phyloP scores from a whole-genome alignment of 768 basidiomycete species.

The Mycena capillaripes region DNA sequence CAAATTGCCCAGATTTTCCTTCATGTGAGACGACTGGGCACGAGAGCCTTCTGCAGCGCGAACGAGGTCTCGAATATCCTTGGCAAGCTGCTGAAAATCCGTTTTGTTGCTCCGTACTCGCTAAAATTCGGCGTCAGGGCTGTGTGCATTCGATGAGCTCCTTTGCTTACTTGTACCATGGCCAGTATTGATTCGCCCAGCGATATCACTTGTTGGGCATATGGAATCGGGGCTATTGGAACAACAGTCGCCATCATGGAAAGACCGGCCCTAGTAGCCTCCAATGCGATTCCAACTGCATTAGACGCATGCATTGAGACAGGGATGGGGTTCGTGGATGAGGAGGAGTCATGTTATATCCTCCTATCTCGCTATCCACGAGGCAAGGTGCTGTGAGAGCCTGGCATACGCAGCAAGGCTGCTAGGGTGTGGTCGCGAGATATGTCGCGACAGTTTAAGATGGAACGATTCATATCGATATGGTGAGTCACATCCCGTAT shows the following conservation, averaged over 20 bases:
- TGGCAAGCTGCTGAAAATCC: slow-evolving; percentile 7
- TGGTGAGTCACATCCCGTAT: no score
- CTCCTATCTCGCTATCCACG: background rate
- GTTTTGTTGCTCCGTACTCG: slow-evolving; percentile 7
- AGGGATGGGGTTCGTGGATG: background rate
- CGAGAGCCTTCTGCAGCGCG: background rate
- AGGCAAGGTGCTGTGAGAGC: background rate
- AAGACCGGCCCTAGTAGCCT: background rate
- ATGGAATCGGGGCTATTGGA: background rate
- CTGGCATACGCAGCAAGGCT: background rate
- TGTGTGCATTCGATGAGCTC: background rate
- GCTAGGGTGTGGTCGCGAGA: background rate
- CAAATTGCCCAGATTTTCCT: background rate
- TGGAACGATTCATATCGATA: background rate
- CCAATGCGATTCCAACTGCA: background rate
- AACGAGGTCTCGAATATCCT: background rate
- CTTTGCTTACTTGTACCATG: background rate
- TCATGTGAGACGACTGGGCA: background rate
- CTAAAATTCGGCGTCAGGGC: background rate
- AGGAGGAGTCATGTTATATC: background rate
- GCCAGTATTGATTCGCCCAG: slow-evolving; percentile 7
- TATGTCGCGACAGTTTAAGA: background rate
- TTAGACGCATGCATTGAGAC: background rate
- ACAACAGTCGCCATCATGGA: background rate
- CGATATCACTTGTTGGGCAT: slow-evolving; percentile 6